Base-by-base conservation (phyloP, 2,329 filamentous ascomycete genomes). In the Tolypocladium album region DNA sequence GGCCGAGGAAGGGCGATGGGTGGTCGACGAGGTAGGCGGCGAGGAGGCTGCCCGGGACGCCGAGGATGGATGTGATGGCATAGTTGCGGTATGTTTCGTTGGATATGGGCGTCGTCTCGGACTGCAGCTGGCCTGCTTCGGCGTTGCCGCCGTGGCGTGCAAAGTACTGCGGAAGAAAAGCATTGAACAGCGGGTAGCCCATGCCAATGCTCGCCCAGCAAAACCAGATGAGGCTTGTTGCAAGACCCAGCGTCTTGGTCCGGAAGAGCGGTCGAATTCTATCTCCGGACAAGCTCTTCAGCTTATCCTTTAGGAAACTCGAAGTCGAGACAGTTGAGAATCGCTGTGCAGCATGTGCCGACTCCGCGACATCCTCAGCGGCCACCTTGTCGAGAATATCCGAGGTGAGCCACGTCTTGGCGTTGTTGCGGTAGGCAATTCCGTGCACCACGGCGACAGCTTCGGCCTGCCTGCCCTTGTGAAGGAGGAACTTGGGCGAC, bases 161-260 rank as follows among this genome's bases (percentile, higher is more conserved):
- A 61, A 95, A 83, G 69, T 94, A 94, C 66, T 94, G 89, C 0
- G 91, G 91, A n/a, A 96, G 80, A 74, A 95, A 95, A 58, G 89
- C 88, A 72, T 94, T 94, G 81, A 93, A 96, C 1, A 96, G 82
- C 1, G 90, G 90, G 68, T 93, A 95, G 3, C 87, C 90, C 84
- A 95, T 88, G 61, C 90, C 90, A 65, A 95, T 92, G 17, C 84
- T 87, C 0, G 86, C 81, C 90, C 90, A 95, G 70, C 85, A 86
- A 72, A 92, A 89, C 88, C 88, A 92, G 56, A 93, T 77, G 27
- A 86, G 74, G 4, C 64, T 67, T 1, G 82, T 85, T 45, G 81
- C 78, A 58, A 76, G 65, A 58, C 76, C 81, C 9, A 84, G 75
- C 59, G 78, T 81, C 65, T 76, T 81, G 59, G 68, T 80, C 61